Evolutionary conservation across 805 yeast genomes (phyloP), one percentile per base, ranked within the genome.

Genomic region (Metschnikowia santaceciliae): DNA sequence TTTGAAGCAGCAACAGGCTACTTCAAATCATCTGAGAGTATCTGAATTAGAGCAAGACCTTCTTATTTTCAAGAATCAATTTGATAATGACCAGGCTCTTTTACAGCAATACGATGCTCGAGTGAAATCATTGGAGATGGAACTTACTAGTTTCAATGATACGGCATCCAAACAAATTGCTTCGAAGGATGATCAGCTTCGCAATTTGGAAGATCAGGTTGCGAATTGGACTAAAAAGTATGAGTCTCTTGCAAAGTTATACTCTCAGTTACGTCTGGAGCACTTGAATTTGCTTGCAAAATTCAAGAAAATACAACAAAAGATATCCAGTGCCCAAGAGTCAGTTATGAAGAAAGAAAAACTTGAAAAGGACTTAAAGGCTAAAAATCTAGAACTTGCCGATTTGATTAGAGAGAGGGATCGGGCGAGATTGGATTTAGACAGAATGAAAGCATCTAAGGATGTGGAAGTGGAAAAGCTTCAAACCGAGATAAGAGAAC

Each of bases 231-330:
- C 88, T 54, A 81, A 80, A 48, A 91, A 91, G 71, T 91, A 91
- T 68, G 96, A 90, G 63, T 79, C 94, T 0, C 76, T 91, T 55
- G 97, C 97, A 5, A 89, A 89, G 62, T 75, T 91, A 56, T 91
- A 91, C 67, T 84, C 96, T 1, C 96, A 90, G 69, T 75, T 91
- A 59, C 85, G 97, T 63, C 95, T 88, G 68, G 97, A 91, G 68
- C 97, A 91, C 64, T 76, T 91, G 61, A 86, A 84, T 55, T 70
- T 90, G 50, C 76, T 91, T 63, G 77, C 86, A 47, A 86, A 85
- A 63, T 85, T 85, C 64, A 90, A 91, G 65, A 84, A 86, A 59
- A 77, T 85, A 43, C 95, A 90, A 69, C 88, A 89, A 58, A 88
- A 88, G 68, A 95, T 94, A 2, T 86, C 90, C 13, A 76, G 81